phyloP scores from a whole-genome alignment of 2,329 filamentous ascomycete species.

The Pseudocercospora ulei region DNA sequence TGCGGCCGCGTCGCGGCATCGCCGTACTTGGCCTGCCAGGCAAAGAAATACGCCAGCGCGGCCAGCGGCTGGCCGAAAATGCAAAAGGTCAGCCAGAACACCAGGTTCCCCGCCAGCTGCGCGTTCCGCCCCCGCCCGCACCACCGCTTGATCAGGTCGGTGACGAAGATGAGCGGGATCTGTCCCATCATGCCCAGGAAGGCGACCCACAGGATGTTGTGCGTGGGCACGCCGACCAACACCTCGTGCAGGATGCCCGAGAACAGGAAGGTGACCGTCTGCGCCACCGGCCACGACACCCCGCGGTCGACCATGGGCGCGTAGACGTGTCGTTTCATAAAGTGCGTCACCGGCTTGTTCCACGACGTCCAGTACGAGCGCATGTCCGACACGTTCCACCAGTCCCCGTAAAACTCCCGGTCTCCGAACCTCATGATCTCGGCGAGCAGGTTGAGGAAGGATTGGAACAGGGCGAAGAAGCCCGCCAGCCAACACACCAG shows the following conservation, averaged over 20 bases:
- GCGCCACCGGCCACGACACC: conserved; percentile 60
- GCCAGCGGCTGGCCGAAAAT: conserved; percentile 90
- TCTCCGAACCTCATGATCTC: conserved; percentile 87
- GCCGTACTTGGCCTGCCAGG: conserved; percentile 93
- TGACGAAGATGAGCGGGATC: conserved; percentile 74
- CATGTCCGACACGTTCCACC: conserved; percentile 89
- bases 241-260: conserved; percentile 86
- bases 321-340: conserved; percentile 92
- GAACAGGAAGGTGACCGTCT: conserved; percentile 73
- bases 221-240: conserved; percentile 85
- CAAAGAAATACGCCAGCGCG: conserved; percentile 89
- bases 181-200: conserved; percentile 92
- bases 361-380: conserved; percentile 89
- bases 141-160: conserved; percentile 68
- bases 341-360: conserved; percentile 96
- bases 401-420: conserved; percentile 89
- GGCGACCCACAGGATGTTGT: conserved; percentile 63
- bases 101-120: conserved; percentile 75
- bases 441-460: conserved; percentile 78
- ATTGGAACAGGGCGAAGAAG: conserved; percentile 95
- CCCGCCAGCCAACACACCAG: conserved; percentile 94
- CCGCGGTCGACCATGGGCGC: conserved; percentile 77
- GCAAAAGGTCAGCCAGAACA: conserved; percentile 95
- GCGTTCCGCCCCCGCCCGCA: conserved; percentile 55
- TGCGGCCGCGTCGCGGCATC: conserved; percentile 16